Conservation (phyloP, 208 protist species). For the Polymyxa betae region DNA sequence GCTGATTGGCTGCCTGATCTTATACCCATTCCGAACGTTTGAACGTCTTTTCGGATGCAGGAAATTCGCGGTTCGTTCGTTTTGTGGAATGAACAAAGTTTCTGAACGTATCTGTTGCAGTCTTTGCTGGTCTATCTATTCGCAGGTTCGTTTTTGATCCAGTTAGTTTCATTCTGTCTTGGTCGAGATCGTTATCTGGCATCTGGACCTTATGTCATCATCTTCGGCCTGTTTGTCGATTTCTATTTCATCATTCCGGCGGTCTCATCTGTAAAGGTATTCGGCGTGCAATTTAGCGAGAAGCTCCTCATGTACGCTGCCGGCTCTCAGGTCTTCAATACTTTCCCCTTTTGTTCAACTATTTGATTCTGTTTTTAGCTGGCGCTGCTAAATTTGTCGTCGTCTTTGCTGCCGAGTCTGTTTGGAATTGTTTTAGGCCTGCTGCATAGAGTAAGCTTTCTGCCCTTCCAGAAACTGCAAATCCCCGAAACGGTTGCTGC, state of each 20-base stretch:
- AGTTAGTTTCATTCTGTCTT: not conserved
- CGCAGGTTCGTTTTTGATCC: not conserved
- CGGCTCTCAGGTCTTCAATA: not conserved
- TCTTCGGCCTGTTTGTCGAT: constrained; percentile 30
- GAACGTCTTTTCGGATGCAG: not conserved
- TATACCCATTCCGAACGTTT: constrained; percentile 46
- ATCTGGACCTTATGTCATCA: constrained; percentile 12
- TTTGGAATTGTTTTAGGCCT: constrained; percentile 2
- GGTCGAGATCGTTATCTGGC: not conserved
- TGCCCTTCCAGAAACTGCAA: not conserved
- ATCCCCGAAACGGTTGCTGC: not conserved
- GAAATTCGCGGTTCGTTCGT: constrained; percentile 25
- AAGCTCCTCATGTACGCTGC: not conserved
- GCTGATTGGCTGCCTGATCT: not conserved
- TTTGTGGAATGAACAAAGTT: not conserved
- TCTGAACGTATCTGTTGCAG: not conserved
- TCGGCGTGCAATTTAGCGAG: not conserved
- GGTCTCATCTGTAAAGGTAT: not conserved
- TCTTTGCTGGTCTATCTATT: not conserved
- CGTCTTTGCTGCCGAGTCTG: no score
- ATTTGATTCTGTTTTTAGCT: constrained; percentile 1
- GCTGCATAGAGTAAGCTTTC: not conserved
- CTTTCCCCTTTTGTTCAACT: no score
- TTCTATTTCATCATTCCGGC: not conserved
- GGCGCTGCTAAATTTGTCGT: not conserved